phyloP scores from a whole-genome alignment of 2,329 filamentous ascomycete genomes.

The Xylaria digitata region DNA sequence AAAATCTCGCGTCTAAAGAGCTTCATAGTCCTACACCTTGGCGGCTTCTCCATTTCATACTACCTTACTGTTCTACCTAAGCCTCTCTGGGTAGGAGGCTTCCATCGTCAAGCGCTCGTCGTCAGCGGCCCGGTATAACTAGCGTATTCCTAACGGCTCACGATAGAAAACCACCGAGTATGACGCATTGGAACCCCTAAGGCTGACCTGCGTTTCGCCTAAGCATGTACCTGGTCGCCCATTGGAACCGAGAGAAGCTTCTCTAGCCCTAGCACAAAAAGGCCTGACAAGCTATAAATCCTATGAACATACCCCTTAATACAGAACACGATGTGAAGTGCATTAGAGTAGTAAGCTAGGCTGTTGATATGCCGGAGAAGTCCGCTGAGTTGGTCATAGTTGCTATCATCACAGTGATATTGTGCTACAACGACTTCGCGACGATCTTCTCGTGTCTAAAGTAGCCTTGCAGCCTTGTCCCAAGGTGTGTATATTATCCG shows the following conservation, averaged over 20 bases:
- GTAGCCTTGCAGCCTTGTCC: conserved; percentile 22
- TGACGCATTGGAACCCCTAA: background rate
- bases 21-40: background rate
- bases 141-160: background rate
- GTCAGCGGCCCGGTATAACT: background rate
- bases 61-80: background rate
- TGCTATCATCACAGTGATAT: background rate
- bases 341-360: background rate
- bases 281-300: background rate
- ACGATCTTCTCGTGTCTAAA: conserved; percentile 33
- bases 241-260: background rate
- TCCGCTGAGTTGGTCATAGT: background rate
- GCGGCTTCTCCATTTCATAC: background rate
- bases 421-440: conserved; percentile 5
- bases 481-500: conserved; percentile 15
- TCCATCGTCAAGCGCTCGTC: background rate
- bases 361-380: conserved; percentile 9
- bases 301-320: background rate
- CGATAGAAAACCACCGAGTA: background rate
- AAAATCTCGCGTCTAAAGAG: background rate
- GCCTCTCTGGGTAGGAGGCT: background rate
- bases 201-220: background rate
- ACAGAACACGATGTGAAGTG: background rate
- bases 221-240: background rate
- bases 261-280: background rate